These are phyloP conservation scores for Colletotrichum cereale DNA, from an alignment of 2,329 filamentous ascomycete species.

Conservation along the genomic window DNA sequence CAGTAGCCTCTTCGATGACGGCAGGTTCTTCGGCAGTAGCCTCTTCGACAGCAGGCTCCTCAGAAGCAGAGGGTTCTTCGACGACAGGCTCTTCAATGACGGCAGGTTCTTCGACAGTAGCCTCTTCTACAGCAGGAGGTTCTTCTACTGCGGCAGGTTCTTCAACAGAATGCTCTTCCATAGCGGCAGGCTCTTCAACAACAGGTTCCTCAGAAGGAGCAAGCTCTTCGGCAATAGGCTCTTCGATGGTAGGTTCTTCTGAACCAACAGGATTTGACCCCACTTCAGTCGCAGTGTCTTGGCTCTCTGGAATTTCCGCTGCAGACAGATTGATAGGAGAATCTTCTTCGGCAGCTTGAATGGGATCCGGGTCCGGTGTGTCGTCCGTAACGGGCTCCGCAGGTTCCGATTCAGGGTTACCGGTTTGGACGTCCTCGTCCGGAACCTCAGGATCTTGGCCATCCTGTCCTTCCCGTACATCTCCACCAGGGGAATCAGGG, in stretches of 20 bases:
- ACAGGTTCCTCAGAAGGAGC: not conserved
- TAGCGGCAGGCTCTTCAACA: slow-evolving; percentile 24
- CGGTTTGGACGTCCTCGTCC: slow-evolving; percentile 21
- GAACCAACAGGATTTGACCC: not conserved
- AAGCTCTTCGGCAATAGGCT: not conserved
- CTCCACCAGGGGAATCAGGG: slow-evolving; percentile 44
- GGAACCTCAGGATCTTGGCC: slow-evolving; percentile 11
- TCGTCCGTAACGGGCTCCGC: not conserved
- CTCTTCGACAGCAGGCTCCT: not conserved
- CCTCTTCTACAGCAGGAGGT: slow-evolving; percentile 29
- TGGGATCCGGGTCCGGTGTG: not conserved
- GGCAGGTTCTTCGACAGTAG: not conserved
- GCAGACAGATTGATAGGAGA: slow-evolving; percentile 7
- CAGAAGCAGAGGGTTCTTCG: not conserved
- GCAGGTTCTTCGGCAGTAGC: not conserved
- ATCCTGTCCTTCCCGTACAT: slow-evolving; percentile 38
- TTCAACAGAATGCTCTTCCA: not conserved
- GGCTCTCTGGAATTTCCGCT: not conserved
- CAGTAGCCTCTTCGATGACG: not conserved
- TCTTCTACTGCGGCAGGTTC: slow-evolving; percentile 15
- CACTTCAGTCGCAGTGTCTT: not conserved
- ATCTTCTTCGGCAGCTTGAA: slow-evolving; percentile 18
- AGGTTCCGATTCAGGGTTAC: slow-evolving; percentile 22
- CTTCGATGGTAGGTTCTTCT: not conserved
- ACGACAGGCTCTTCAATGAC: not conserved